These are phyloP conservation scores for Trichosporon ovoides DNA, from an alignment of 1,284 basidiomycete genomes.

Conservation along the genomic window DNA sequence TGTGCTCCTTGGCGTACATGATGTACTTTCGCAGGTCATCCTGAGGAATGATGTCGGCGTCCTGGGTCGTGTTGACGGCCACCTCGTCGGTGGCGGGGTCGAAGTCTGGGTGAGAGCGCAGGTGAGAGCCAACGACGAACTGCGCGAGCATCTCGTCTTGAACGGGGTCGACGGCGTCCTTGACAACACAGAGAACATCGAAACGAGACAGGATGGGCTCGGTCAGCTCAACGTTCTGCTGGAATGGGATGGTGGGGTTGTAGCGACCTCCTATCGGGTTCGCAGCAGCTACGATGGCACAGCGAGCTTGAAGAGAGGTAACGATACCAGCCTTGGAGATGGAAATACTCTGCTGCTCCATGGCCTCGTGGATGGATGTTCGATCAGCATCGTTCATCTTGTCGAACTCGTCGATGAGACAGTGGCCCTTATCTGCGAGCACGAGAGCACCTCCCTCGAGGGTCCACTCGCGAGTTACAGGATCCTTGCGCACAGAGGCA, in stretches of 20 bases:
- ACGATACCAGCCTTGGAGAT: conserved; percentile 99
- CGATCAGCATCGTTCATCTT: conserved; percentile 99
- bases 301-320: conserved; percentile 91
- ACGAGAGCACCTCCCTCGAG: conserved; percentile 96
- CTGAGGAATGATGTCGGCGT: conserved; percentile 94
- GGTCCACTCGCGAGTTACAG: conserved; percentile 96
- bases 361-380: conserved; percentile 98
- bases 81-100: conserved; percentile 77
- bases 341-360: conserved; percentile 99
- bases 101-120: conserved; percentile 90
- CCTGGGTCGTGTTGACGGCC: conserved; percentile 78
- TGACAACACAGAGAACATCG: conserved; percentile 96
- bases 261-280: conserved; percentile 95
- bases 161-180: conserved; percentile 93
- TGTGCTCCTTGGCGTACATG: conserved; percentile 93
- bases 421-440: conserved; percentile 96
- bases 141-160: conserved; percentile 93
- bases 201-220: conserved; percentile 99
- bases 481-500: conserved; percentile 95
- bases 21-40: conserved; percentile 97
- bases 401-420: conserved; percentile 98
- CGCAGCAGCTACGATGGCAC: conserved; percentile 94
- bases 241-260: conserved; percentile 93
- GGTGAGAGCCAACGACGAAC: conserved; percentile 94
- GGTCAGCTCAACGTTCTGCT: conserved; percentile 97